Base-by-base conservation (phyloP, 805 yeast species). In the Naumovozyma dairenensis region DNA sequence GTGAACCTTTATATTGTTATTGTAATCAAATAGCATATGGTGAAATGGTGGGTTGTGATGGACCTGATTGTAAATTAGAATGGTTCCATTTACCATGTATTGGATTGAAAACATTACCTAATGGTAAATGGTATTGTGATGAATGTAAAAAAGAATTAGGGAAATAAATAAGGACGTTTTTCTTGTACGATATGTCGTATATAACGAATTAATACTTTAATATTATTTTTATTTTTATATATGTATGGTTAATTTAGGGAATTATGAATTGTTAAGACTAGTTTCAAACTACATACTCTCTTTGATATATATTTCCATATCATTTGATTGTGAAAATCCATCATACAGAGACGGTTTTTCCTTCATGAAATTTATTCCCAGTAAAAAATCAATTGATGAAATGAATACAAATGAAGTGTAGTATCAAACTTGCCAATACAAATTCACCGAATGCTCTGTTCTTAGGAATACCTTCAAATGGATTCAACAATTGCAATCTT, bases 11-110 rank as follows among this genome's bases (percentile, higher is more conserved):
- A 2, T 89, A 89, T 56, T 92, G 98, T 59, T 87, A 89, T 62
- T 92, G 98, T 62, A 84, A 86, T 55, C 96, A 87, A 55, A 94
- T 87, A 1, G 89, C 96, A 4, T 92, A 82, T 54, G 98, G 98
- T 14, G 97, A 92, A 52, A 92, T 92, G 98, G 96, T 92, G 39
- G 98, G 94, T 2, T 92, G 98, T 62, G 98, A 92, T 52, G 96
- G 96, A 9, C 87, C 83, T 22, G 75, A 78, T 38, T 89, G 97
- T 63, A 77, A 77, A 54, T 67, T 85, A 35, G 97, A 87, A 57
- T 87, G 97, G 97, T 87, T 87, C 62, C 97, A 87, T 63, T 65
- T 89, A 45, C 93, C 93, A 13, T 87, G 97, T 59, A 81, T 84
- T 28, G 95, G 95, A 1, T 69, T 86, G 47, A 74, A 78, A 32